Evolutionary conservation across 1,284 basidiomycete species (phyloP).

Genomic region (Acaromyces ingoldii): DNA sequence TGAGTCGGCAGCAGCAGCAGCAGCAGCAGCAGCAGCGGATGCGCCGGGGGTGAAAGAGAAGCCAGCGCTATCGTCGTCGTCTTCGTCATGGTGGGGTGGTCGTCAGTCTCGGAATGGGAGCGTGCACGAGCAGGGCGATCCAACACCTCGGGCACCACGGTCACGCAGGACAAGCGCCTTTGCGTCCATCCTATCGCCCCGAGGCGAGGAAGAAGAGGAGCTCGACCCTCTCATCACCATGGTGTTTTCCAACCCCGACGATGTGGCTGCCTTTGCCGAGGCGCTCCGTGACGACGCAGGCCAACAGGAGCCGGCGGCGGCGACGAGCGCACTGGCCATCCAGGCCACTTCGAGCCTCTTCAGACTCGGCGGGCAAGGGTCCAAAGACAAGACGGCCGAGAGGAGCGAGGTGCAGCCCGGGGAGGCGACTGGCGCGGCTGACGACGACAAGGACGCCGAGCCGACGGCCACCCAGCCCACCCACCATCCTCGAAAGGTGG

Average conservation of each 20-base stretch:
- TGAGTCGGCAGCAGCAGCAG: too few species aligned
- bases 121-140: too few species aligned
- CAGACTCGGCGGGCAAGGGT: not conserved
- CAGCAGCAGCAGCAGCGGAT: too few species aligned
- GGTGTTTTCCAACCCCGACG: slow-evolving; percentile 25
- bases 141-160: too few species aligned
- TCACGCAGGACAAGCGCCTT: too few species aligned
- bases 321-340: not conserved
- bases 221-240: slow-evolving; percentile 35
- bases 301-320: slow-evolving; percentile 23
- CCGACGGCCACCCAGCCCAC: not conserved
- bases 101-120: too few species aligned
- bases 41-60: too few species aligned
- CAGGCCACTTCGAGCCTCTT: not conserved
- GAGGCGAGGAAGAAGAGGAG: not conserved
- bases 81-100: too few species aligned
- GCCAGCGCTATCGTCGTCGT: too few species aligned
- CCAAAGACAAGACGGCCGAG: not conserved
- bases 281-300: slow-evolving; percentile 35
- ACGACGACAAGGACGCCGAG: not conserved
- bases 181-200: too few species aligned
- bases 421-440: too few species aligned
- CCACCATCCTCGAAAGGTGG: slow-evolving; percentile 6
- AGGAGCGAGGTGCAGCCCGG: not conserved
- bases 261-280: slow-evolving; percentile 37